A percentile compares a stretch with the other conserved stretches of the same genome.
Evolutionary conservation across 2,329 filamentous ascomycete genomes (phyloP).

Genomic region (Coleophoma cylindrospora): DNA sequence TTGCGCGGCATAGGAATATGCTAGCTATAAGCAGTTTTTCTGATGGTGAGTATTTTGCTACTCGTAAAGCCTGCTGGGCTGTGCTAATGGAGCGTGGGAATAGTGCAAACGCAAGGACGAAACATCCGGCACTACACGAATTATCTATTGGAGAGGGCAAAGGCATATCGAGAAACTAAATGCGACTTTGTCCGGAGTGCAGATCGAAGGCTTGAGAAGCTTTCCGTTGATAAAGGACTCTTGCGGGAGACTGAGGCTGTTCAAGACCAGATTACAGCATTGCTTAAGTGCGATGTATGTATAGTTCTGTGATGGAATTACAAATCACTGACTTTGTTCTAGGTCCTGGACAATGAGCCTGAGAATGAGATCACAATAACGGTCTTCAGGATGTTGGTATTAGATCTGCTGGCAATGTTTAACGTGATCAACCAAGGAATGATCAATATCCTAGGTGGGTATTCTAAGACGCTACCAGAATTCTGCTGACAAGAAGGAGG

Average conservation of each 20-base stretch:
- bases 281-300: conserved; percentile 84
- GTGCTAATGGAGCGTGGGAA: conserved; percentile 31
- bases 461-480: background rate
- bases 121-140: conserved; percentile 91
- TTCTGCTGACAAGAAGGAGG: conserved; percentile 42
- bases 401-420: conserved; percentile 86
- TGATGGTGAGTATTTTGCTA: conserved; percentile 60
- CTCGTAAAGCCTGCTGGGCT: conserved; percentile 13
- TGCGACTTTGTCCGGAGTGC: conserved; percentile 85
- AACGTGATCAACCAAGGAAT: conserved; percentile 95
- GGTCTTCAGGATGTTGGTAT: conserved; percentile 84
- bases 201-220: conserved; percentile 75
- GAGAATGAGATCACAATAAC: conserved; percentile 97
- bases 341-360: conserved; percentile 82
- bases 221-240: conserved; percentile 87
- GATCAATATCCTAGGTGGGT: conserved; percentile 88
- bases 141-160: conserved; percentile 78
- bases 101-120: conserved; percentile 88
- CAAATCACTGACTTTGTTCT: conserved; percentile 4
- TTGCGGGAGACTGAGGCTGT: conserved; percentile 87
- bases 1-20: conserved; percentile 76
- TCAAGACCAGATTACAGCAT: conserved; percentile 78
- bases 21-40: conserved; percentile 88
- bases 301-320: background rate
- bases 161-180: conserved; percentile 77